phyloP scores from a whole-genome alignment of 164 flowering plant species.

The Vitis rotundifolia region DNA sequence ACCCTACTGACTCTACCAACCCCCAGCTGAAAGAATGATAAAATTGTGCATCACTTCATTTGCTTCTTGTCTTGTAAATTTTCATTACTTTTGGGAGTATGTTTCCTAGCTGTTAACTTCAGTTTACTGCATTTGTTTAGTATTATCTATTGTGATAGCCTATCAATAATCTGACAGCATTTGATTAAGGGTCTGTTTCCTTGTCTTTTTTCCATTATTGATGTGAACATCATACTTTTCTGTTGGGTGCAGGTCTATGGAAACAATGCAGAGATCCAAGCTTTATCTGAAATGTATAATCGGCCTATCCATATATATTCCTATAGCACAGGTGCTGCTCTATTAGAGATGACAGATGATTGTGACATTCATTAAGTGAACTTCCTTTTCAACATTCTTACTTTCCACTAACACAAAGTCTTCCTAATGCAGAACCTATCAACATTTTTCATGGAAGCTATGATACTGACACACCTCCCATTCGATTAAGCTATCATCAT shows the following conservation, averaged over 20 bases:
- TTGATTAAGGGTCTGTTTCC: neutral
- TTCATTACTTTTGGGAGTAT: too few species aligned
- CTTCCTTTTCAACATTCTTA: neutral
- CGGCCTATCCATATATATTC: conserved; percentile 97
- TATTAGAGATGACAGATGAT: neutral
- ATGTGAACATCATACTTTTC: neutral
- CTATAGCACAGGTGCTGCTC: conserved; percentile 75
- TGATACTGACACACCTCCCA: conserved; percentile 82
- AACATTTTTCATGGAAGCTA: conserved; percentile 95
- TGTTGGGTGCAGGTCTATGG: conserved; percentile 78
- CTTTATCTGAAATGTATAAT: conserved; percentile 90
- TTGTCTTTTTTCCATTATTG: neutral
- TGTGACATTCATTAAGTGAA: neutral
- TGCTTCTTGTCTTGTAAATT: too few species aligned
- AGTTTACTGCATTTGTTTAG: neutral
- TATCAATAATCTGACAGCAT: neutral
- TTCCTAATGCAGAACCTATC: conserved; percentile 78
- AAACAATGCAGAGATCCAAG: conserved; percentile 97
- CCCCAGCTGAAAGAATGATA: too few species aligned
- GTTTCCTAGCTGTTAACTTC: too few species aligned
- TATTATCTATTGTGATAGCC: neutral
- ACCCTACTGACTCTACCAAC: too few species aligned
- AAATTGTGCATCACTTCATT: too few species aligned
- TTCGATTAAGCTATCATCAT: conserved; percentile 88
- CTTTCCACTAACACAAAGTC: conserved; percentile 1